These are phyloP conservation scores for Symmetrospora coprosmae DNA, from an alignment of 768 basidiomycete genomes.

Conservation along the genomic window DNA sequence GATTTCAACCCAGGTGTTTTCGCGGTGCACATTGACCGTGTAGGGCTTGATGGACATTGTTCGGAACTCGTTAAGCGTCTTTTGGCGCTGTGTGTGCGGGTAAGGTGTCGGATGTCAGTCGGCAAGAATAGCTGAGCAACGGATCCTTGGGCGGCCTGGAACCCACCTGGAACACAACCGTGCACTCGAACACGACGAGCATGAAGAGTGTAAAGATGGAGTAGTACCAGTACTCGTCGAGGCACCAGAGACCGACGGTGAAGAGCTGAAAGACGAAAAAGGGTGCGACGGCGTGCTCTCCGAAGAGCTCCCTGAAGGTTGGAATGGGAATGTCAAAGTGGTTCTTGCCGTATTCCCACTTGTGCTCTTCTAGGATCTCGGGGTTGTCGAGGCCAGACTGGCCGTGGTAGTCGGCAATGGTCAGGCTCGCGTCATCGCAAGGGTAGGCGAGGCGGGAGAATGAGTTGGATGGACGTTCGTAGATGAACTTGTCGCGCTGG, in stretches of 20 bases:
- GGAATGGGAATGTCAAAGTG: constrained; percentile 96
- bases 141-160: not conserved
- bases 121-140: not conserved
- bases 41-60: constrained; percentile 92
- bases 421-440: constrained; percentile 44
- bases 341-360: constrained; percentile 70
- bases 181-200: constrained; percentile 95
- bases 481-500: constrained; percentile 81
- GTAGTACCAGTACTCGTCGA: constrained; percentile 99
- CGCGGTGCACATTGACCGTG: constrained; percentile 65
- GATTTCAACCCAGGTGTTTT: constrained; percentile 59
- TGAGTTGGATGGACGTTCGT: constrained; percentile 46
- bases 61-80: constrained; percentile 84
- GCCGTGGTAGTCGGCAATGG: constrained; percentile 48
- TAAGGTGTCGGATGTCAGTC: constrained; percentile 15
- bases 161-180: constrained; percentile 90
- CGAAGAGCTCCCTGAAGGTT: constrained; percentile 76
- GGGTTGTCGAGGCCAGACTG: constrained; percentile 44
- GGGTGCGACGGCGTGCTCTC: constrained; percentile 91
- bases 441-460: constrained; percentile 83
- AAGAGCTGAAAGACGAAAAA: constrained; percentile 99
- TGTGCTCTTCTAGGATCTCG: constrained; percentile 44
- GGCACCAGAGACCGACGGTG: constrained; percentile 90
- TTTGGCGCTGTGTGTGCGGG: constrained; percentile 51
- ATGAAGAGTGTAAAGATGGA: constrained; percentile 92